Base-by-base conservation (phyloP, 2,329 filamentous ascomycete species). In the Aspergillus thermomutatus region DNA sequence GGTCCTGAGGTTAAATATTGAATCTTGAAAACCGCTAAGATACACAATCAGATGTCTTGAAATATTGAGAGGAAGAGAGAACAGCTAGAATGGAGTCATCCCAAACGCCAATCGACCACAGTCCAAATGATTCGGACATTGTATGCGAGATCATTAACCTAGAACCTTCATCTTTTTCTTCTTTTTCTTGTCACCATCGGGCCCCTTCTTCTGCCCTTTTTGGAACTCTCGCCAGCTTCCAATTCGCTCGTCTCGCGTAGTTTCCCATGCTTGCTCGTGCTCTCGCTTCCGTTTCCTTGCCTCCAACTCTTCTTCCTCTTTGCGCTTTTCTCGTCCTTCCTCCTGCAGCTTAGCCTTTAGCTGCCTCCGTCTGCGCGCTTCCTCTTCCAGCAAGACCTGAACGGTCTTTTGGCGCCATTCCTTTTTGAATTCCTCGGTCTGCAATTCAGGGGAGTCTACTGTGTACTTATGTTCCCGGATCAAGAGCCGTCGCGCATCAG, bases 391-490 rank as follows among this genome's bases (percentile, higher is more conserved):
- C 64, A 99, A 84, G 47, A 99, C 94, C 70, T 88, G 85, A 65
- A 91, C 89, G 11, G 91, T 86, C 84, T 97, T 97, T 72, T 92
- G 87, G 64, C 90, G 86, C 94, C 94, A 99, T 71, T 89, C 87
- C 66, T 83, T 84, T 64, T 87, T 87, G 71, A 97, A 97, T 49
- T 90, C 87, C 14, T 88, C 85, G 34, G 91, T 91, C 75, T 92
- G 76, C 50, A 80, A 88, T 77, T 97, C 94, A 53, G 89, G 87
- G 64, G 87, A 91, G 77, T 99, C 92, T 51, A 90, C 85, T 0
- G 88, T 96, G 82, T 93, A 93, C 74, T 96, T 96, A 76, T 91
- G 88, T 74, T 97, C 92, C 63, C 94, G 89, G 70, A 99, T 94
- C 55, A 97, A 81, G 45, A 99, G 84, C 85, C 94, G 93, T 68